Evolutionary conservation across 352 stramenopile genomes (phyloP).

Genomic region (Pythium periplocum): DNA sequence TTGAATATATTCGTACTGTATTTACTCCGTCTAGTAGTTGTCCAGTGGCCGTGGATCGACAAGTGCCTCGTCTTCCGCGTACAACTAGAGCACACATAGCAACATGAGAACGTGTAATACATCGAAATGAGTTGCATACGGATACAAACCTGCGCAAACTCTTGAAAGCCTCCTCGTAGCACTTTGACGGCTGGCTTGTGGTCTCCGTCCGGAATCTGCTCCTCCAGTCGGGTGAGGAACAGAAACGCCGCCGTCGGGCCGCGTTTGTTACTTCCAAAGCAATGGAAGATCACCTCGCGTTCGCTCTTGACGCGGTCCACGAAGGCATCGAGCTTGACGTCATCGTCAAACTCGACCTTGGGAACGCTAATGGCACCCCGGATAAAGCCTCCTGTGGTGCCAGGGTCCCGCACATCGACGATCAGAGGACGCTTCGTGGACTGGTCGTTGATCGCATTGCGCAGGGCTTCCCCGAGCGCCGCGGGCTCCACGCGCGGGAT

Average conservation of each 20-base stretch:
- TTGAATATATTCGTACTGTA: too few relatives aligned
- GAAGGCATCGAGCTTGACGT: conserved; percentile 12
- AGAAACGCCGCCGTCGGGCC: conserved; percentile 11
- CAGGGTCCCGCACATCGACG: conserved; percentile 22
- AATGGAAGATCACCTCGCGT: conserved; percentile 17
- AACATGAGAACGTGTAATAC: too few relatives aligned
- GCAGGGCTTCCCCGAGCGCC: conserved; percentile 11
- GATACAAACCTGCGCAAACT: too few relatives aligned
- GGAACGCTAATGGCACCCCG: conserved; percentile 15
- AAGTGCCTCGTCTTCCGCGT: too few relatives aligned
- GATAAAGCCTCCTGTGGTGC: conserved; percentile 23
- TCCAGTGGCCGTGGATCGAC: too few relatives aligned
- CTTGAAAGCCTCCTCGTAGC: too few relatives aligned
- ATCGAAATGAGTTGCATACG: too few relatives aligned
- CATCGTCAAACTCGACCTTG: conserved; percentile 16
- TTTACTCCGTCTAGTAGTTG: too few relatives aligned
- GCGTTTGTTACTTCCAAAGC: conserved; percentile 15
- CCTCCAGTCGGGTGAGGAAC: conserved; percentile 13
- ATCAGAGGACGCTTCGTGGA: conserved; percentile 8
- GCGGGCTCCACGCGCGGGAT: conserved; percentile 15
- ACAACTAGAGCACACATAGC: too few relatives aligned
- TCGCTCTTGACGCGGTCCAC: conserved; percentile 16
- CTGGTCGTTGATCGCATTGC: background rate
- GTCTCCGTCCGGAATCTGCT: too few relatives aligned
- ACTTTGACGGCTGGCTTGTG: too few relatives aligned